phyloP scores from a whole-genome alignment of 768 basidiomycete genomes.

The Sporobolomyces pararoseus region DNA sequence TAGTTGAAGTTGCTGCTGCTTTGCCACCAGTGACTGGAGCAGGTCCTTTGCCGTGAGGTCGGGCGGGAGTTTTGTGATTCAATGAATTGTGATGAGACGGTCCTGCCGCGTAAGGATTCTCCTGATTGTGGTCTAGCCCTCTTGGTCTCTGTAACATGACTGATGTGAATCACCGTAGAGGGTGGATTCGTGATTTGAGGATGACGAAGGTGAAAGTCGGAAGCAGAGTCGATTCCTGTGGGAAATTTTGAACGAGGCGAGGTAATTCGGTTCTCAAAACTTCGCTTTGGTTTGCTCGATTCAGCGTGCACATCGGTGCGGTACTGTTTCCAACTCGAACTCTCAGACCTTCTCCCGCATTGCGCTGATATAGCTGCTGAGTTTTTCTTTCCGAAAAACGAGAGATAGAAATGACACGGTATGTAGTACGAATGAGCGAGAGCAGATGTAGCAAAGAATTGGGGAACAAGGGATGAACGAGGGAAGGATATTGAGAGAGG shows the following conservation, averaged over 20 bases:
- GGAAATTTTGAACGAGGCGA: not conserved
- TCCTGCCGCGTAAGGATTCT: constrained; percentile 8
- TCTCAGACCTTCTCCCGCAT: no score
- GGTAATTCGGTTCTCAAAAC: no score
- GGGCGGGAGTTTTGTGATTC: constrained; percentile 14
- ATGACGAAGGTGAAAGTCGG: not conserved
- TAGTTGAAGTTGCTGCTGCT: not conserved
- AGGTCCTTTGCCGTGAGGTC: constrained; percentile 4
- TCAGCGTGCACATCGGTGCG: no score
- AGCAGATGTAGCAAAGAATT: not conserved
- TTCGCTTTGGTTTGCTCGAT: no score
- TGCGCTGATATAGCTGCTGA: no score
- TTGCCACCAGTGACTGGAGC: constrained; percentile 18
- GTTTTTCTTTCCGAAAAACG: not conserved
- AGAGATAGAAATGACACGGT: not conserved
- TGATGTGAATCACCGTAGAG: no score
- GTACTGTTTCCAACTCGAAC: no score
- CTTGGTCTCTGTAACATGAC: constrained; percentile 6
- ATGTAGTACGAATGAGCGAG: no score
- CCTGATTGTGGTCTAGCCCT: constrained; percentile 19
- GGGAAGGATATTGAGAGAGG: not conserved
- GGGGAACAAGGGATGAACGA: not conserved
- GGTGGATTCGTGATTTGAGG: not conserved
- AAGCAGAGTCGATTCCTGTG: not conserved
- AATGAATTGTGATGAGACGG: constrained; percentile 7